Base-by-base conservation (phyloP, 495 filamentous ascomycete species). In the Lasiosphaeris hirsuta region DNA sequence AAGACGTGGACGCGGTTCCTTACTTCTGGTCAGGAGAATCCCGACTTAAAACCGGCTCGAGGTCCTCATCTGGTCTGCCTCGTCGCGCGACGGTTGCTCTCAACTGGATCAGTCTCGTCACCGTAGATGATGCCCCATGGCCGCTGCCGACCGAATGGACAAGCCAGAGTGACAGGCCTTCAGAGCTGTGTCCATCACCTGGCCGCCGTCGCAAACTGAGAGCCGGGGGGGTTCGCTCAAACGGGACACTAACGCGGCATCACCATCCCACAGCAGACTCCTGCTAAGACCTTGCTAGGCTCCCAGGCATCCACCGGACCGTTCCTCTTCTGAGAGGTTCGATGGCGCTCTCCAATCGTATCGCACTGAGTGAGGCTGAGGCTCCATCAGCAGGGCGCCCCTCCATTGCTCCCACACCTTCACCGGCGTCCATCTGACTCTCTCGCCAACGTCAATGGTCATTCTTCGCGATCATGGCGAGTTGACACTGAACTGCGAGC, bases 391-490 rank as follows among this genome's bases (percentile, higher is more conserved):
- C 69, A 66, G 67, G 70, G 62, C 66, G 55, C 62, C 42, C 56
- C 56, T 59, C 47, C 47, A 58, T 49, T 41, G 57, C 52, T 62
- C 57, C 38, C 61, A 53, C 60, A 18, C 54, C 55, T 57, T 65
- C 58, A 63, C 63, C 60, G 53, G 52, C 33, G 68, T 50, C 55
- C 71, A 72, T 73, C 71, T 73, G 71, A 73, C 71, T 57, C 43
- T 55, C 47, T 57, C 59, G 60, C 53, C 51, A 61, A 38, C 61
- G 63, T 55, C 51, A 61, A 42, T 57, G 65, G 63, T 70, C 65
- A 67, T 66, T 57, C 60, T 56, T 58, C 56, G 54, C 56, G 45
- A 60, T 40, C 38, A 64, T 63, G 61, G 52, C 60, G 37, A 23
- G 36, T 63, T 44, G 39, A 37, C 47, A 37, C 52, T 56, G 48